These are phyloP conservation scores for Geosmithia morbida DNA, from an alignment of 2,329 filamentous ascomycete species.

Conservation along the genomic window DNA sequence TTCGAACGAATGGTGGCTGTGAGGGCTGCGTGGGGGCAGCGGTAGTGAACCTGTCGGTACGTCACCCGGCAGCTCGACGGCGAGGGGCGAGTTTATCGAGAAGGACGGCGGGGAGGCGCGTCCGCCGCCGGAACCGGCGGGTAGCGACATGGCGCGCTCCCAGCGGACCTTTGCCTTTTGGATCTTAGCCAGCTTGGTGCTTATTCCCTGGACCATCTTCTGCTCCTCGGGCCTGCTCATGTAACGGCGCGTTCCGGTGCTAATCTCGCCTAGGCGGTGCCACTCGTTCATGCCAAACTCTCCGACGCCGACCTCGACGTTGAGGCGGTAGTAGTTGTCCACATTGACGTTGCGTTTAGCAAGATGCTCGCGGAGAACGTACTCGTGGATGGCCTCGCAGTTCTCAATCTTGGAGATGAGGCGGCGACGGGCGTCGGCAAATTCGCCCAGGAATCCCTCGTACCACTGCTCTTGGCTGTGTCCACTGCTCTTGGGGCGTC, in stretches of 20 bases:
- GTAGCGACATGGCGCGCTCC: slow-evolving; percentile 22
- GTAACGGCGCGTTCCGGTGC: slow-evolving; percentile 78
- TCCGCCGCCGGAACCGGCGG: slow-evolving; percentile 14
- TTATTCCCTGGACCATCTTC: slow-evolving; percentile 59
- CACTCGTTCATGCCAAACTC: slow-evolving; percentile 99
- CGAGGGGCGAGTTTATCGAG: slow-evolving; percentile 29
- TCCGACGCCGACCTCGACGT: slow-evolving; percentile 89
- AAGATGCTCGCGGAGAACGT: slow-evolving; percentile 70
- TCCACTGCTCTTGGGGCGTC: slow-evolving; percentile 51
- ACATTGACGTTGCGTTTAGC: slow-evolving; percentile 63
- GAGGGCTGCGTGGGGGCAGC: slow-evolving; percentile 19
- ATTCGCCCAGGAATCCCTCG: slow-evolving; percentile 84
- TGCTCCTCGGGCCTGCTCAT: slow-evolving; percentile 61
- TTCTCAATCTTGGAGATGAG: slow-evolving; percentile 89
- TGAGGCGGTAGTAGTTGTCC: slow-evolving; percentile 92
- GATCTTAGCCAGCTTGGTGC: slow-evolving; percentile 73
- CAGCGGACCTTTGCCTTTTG: slow-evolving; percentile 59
- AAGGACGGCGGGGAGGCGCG: slow-evolving; percentile 15
- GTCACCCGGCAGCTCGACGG: slow-evolving; percentile 44
- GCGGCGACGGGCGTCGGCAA: slow-evolving; percentile 73
- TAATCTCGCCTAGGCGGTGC: slow-evolving; percentile 87
- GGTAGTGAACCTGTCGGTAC: slow-evolving; percentile 23
- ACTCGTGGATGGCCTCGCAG: slow-evolving; percentile 80
- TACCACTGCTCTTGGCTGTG: slow-evolving; percentile 74
- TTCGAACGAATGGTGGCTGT: slow-evolving; percentile 40